These are phyloP conservation scores for Shiraia bambusicola DNA, from an alignment of 2,329 filamentous ascomycete genomes.

Conservation along the genomic window DNA sequence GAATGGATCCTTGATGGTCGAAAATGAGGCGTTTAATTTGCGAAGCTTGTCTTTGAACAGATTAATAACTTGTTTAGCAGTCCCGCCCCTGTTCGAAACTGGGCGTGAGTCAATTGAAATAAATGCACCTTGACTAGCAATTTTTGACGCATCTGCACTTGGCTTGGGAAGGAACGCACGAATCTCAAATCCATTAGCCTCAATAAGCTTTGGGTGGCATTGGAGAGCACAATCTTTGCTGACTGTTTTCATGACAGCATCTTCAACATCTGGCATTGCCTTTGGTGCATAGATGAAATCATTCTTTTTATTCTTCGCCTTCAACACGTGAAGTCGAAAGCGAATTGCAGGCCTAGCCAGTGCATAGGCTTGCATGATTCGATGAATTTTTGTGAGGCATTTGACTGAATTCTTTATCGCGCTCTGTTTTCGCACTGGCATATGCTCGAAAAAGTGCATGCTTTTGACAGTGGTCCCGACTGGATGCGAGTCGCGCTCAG, in stretches of 20 bases:
- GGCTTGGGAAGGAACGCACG: constrained; percentile 61
- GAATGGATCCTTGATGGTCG: constrained; percentile 57
- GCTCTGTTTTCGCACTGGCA: constrained; percentile 65
- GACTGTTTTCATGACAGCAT: constrained; percentile 64
- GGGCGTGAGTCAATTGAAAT: constrained; percentile 70
- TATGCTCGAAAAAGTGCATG: constrained; percentile 58
- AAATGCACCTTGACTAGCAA: constrained; percentile 53
- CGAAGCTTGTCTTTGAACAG: constrained; percentile 57
- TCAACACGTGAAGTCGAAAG: constrained; percentile 61
- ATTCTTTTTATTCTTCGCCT: constrained; percentile 52
- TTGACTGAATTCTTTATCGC: constrained; percentile 61
- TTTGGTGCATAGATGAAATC: constrained; percentile 66
- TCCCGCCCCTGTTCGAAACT: constrained; percentile 57
- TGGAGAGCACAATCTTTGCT: constrained; percentile 58
- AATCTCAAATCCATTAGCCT: constrained; percentile 50
- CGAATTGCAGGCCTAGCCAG: constrained; percentile 65
- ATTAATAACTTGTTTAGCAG: constrained; percentile 60
- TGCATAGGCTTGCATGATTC: constrained; percentile 64
- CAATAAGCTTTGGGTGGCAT: constrained; percentile 50
- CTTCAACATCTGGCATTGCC: constrained; percentile 51
- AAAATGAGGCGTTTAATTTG: constrained; percentile 21
- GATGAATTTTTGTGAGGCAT: constrained; percentile 59
- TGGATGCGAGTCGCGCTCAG: constrained; percentile 52
- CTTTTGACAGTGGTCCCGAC: constrained; percentile 70
- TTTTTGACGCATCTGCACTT: constrained; percentile 46